phyloP scores from a whole-genome alignment of 805 yeast genomes.

The Pichia exigua region DNA sequence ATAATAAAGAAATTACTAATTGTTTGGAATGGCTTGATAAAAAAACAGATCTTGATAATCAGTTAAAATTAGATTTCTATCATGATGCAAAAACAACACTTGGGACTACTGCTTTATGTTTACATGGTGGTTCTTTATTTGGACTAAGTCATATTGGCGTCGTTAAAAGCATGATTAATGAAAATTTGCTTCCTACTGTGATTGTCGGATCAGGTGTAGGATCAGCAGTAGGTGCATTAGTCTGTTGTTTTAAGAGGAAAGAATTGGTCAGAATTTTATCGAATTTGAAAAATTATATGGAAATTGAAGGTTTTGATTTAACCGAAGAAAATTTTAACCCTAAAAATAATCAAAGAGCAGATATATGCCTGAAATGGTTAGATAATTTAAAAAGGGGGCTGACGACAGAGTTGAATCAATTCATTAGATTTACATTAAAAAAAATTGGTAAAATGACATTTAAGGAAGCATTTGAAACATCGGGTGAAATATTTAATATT shows the following conservation, averaged over 20 bases:
- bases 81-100: slow-evolving; percentile 80
- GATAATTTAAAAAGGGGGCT: slow-evolving; percentile 44
- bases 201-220: slow-evolving; percentile 93
- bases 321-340: slow-evolving; percentile 33
- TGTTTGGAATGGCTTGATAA: slow-evolving; percentile 39
- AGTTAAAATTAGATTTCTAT: slow-evolving; percentile 63
- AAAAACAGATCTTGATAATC: slow-evolving; percentile 29
- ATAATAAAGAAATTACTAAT: slow-evolving; percentile 64
- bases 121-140: slow-evolving; percentile 93
- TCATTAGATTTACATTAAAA: slow-evolving; percentile 68
- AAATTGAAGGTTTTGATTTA: slow-evolving; percentile 32
- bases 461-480: slow-evolving; percentile 80
- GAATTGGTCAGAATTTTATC: slow-evolving; percentile 44
- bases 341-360: slow-evolving; percentile 20
- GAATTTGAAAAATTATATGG: slow-evolving; percentile 27
- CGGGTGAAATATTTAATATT: slow-evolving; percentile 75
- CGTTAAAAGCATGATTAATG: slow-evolving; percentile 69
- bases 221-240: slow-evolving; percentile 82
- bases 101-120: slow-evolving; percentile 83
- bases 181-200: slow-evolving; percentile 72
- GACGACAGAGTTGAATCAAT: slow-evolving; percentile 75
- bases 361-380: slow-evolving; percentile 5
- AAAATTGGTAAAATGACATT: slow-evolving; percentile 80
- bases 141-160: slow-evolving; percentile 94
- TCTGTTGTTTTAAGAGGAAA: slow-evolving; percentile 62